Conservation (phyloP, 2,329 filamentous ascomycete species). For the Fusarium illudens region DNA sequence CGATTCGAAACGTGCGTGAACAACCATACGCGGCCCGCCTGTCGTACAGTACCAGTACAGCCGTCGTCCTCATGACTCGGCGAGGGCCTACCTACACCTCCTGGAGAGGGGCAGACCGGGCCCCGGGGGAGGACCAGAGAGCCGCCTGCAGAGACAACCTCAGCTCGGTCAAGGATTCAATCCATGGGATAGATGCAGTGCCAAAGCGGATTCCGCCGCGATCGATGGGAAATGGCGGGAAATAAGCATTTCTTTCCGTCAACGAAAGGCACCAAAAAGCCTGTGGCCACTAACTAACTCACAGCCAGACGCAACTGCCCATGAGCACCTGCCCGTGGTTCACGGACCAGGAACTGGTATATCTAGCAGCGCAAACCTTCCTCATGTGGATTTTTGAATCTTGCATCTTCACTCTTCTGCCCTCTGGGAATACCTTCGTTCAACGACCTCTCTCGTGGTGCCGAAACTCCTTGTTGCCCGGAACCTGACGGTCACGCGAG, state of each 20-base stretch:
- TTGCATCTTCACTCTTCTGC: not conserved
- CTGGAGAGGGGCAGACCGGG: not conserved
- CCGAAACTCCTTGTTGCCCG: not conserved
- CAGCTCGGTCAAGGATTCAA: slow-evolving; percentile 2
- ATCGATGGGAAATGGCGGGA: not conserved
- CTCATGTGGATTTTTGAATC: not conserved
- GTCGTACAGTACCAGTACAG: no score
- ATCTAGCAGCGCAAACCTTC: slow-evolving; percentile 17
- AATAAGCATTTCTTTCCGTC: slow-evolving; percentile 1
- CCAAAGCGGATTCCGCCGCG: not conserved
- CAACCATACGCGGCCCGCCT: slow-evolving; percentile 2
- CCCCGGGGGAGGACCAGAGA: not conserved
- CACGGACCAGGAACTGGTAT: slow-evolving; percentile 17
- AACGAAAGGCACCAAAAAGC: slow-evolving; percentile 1
- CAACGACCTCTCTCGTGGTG: not conserved
- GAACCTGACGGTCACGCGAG: not conserved
- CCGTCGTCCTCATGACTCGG: slow-evolving; percentile 31
- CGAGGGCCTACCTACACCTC: not conserved
- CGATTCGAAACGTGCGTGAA: slow-evolving; percentile 1
- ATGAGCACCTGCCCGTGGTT: slow-evolving; percentile 11
- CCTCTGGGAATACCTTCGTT: not conserved
- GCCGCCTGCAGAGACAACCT: not conserved
- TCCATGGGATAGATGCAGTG: not conserved
- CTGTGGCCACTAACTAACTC: slow-evolving; percentile 23
- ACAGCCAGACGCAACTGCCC: not conserved